Conservation (phyloP, 306 rosid species). For the Cucumis sativus region DNA sequence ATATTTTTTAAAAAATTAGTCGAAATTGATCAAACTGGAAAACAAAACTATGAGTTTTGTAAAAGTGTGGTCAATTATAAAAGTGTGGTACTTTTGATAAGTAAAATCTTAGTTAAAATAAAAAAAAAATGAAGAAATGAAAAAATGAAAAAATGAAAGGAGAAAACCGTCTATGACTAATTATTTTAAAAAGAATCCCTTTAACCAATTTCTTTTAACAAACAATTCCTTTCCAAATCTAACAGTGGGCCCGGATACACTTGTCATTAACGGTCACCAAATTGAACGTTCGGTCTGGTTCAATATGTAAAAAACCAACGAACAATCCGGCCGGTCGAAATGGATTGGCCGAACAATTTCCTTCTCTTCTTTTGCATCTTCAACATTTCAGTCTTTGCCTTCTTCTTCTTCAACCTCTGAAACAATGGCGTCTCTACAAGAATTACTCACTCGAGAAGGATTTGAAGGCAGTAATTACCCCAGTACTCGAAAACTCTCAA, state of each 20-base stretch:
- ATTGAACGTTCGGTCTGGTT: not conserved
- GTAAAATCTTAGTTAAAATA: too few relatives aligned
- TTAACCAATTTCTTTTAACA: too few relatives aligned
- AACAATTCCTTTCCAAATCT: not conserved
- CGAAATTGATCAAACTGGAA: too few relatives aligned
- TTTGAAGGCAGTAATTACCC: constrained; percentile 9
- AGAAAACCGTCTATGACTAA: too few relatives aligned
- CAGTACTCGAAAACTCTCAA: constrained; percentile 8
- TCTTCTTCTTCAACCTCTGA: constrained; percentile 6
- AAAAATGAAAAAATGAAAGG: too few relatives aligned
- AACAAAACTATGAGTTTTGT: too few relatives aligned
- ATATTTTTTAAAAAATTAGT: too few relatives aligned
- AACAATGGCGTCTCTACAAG: constrained; percentile 48
- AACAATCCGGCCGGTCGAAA: not conserved
- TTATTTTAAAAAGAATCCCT: too few relatives aligned
- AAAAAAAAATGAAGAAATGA: too few relatives aligned
- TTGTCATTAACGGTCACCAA: constrained; percentile 3
- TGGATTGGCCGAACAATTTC: constrained; percentile 5
- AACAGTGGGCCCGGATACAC: not conserved
- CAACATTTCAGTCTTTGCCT: not conserved
- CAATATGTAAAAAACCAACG: not conserved
- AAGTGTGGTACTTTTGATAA: too few relatives aligned
- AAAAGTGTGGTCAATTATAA: too few relatives aligned
- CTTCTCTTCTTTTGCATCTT: constrained; percentile 9
- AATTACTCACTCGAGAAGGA: constrained; percentile 55